Evolutionary conservation across 148 eudicot species (phyloP), one percentile per base, ranked within the genome.

Genomic region (Nyssa sinensis): DNA sequence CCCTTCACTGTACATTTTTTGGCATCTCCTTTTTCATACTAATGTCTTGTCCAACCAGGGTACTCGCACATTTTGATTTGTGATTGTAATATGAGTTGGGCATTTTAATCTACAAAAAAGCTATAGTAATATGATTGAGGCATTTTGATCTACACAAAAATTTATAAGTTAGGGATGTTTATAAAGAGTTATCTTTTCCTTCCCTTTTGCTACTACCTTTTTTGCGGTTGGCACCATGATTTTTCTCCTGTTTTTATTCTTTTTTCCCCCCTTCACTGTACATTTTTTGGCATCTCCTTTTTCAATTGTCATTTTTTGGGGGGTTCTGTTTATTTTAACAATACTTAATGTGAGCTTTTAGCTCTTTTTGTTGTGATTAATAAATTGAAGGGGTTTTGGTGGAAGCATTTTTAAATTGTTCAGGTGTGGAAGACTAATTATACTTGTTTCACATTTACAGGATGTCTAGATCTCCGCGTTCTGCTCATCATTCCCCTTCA

Each of bases 381-480:
- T n/a, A n/a, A n/a, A n/a, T n/a, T n/a, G 7, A 49, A 7, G 55
- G 12, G 4, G 11, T 49, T 2, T 21, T 60, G 2, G 17, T 14
- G 16, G 2, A 49, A 1, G 17, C 11, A 1, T 49, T 2, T 21
- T 60, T 14, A n/a, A n/a, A n/a, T n/a, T 35, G 30, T 23, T 74
- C 27, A 49, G 32, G 4, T 64, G 32, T 64, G 31, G 30, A 49
- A 77, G 60, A 77, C 66, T 77, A 33, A 65, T 65, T 69, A 51
- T 69, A 51, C 74, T 57, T 58, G 27, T 66, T 79, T 72, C 64
- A 74, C 79, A 66, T 70, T 28, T 78, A 70, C 91, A 90, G 96
- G 88, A 75, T 67, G 70, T 83, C 90, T 31, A 86, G 70, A 75
- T 92, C 93, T 75, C 92, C 96, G 0, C 73, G 73, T 77, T 81